Percentiles rank a stretch among this genome's conserved stretches.
Evolutionary conservation across 2,329 filamentous ascomycete genomes (phyloP).

Genomic region (Didymosphaeria variabile): DNA sequence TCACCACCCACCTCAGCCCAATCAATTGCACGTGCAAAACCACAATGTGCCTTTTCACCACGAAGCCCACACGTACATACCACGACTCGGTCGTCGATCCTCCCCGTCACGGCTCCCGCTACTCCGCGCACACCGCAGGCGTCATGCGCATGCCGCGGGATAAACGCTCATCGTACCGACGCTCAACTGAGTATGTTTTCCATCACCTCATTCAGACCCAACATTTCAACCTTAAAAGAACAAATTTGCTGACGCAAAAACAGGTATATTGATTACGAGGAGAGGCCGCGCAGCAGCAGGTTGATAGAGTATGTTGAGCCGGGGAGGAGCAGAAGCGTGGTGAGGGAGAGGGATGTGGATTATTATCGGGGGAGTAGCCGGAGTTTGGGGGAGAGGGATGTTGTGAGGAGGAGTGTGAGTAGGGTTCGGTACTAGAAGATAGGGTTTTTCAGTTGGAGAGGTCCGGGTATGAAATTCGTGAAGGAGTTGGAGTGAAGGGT

Average conservation of each 20-base stretch:
- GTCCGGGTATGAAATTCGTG: too few species aligned
- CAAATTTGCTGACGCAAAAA: neutral
- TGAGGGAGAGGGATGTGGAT: constrained; percentile 16
- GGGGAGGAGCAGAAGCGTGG: constrained; percentile 37
- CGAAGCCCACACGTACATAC: constrained; percentile 35
- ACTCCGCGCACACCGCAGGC: constrained; percentile 45
- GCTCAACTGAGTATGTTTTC: constrained; percentile 17
- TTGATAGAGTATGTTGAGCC: constrained; percentile 42
- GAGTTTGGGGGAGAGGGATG: constrained; percentile 32
- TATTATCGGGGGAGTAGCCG: constrained; percentile 30
- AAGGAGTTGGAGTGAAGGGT: too few species aligned
- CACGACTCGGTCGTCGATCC: constrained; percentile 40
- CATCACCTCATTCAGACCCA: neutral
- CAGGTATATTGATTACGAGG: neutral
- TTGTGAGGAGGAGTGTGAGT: constrained; percentile 41
- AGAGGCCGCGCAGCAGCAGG: constrained; percentile 19
- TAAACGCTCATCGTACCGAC: constrained; percentile 33
- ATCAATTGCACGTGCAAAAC: neutral
- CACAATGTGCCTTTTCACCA: constrained; percentile 47
- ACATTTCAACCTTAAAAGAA: too few species aligned
- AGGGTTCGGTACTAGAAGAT: constrained; percentile 33
- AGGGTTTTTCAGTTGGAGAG: too few species aligned
- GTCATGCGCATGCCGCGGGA: constrained; percentile 44
- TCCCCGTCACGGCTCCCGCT: constrained; percentile 41
- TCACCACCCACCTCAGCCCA: neutral